Percentiles rank a stretch among this genome's conserved stretches.
phyloP scores from a whole-genome alignment of 306 rosid genomes.

The Geum urbanum region DNA sequence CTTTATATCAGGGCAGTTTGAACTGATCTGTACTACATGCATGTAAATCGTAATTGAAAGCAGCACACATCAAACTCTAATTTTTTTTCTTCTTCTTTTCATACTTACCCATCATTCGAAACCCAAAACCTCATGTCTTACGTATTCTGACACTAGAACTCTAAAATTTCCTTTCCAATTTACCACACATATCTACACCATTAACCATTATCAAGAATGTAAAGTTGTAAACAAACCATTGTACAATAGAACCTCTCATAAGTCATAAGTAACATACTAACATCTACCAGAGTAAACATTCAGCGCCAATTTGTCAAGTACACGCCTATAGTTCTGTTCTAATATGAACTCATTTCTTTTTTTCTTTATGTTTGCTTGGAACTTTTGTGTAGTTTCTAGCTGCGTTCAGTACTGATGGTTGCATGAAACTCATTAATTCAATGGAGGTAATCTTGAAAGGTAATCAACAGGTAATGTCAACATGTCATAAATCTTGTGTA shows the following conservation, averaged over 20 bases:
- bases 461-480: constrained; percentile 62
- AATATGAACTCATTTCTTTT: no score
- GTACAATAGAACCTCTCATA: neutral
- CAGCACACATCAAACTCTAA: neutral
- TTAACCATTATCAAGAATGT: neutral
- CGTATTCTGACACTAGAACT: neutral
- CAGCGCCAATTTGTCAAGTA: neutral
- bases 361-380: no score
- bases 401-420: constrained; percentile 27
- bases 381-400: no score
- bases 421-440: constrained; percentile 66
- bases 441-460: constrained; percentile 93
- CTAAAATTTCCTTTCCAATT: neutral
- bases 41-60: neutral
- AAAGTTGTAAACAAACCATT: neutral
- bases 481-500: neutral
- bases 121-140: neutral
- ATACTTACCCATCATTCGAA: neutral
- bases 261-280: no score
- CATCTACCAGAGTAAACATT: neutral
- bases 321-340: no score
- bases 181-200: neutral
- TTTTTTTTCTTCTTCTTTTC: neutral
- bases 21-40: neutral
- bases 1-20: neutral